Base-by-base conservation (phyloP, 1,284 basidiomycete genomes). In the Irpex lacteus region DNA sequence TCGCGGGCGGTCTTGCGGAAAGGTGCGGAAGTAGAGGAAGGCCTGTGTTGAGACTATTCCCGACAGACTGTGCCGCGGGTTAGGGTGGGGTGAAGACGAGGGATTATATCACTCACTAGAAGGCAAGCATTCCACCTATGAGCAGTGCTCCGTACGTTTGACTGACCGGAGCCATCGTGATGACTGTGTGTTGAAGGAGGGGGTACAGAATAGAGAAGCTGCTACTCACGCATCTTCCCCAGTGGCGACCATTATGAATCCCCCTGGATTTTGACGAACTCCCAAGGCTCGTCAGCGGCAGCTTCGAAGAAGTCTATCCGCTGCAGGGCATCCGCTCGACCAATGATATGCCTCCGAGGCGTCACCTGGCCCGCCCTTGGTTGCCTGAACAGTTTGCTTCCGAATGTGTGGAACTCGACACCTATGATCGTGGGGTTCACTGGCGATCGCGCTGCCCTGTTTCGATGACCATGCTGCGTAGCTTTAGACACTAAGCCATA, bases 11-110 rank as follows among this genome's bases (percentile, higher is more conserved):
- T 66, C 65, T 11, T 56, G n/a, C 8, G 44, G 37, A 37, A 61
- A 66, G 13, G 56, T n/a, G 32, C 60, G 54, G 15, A 56, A 44
- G 40, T 63, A 66, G 15, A 61, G 37, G 57, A 63, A 63, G 11
- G 54, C 55, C 21, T 66, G 65, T 7, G 62, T 63, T 15, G 59
- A 49, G 4, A 66, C 65, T 8, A 66, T 60, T 18, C 65, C 65
- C 9, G 65, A 66, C 2, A 66, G 50, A 60, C 65, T 66, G 56
- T 36, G 7, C 47, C 36, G 53, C 3, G 8, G 19, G 13, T 18
- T 26, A 61, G 11, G 34, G 37, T 54, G 38, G 40, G 26, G 15
- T 15, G 26, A n/a, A 3, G 32, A 44, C 26, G 19, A 11, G 18
- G 1, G 3, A 4, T 60, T 62, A 13, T 32, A 66, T 15, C 7